Conservation (phyloP, 2,329 filamentous ascomycete species). For the Fusarium sp. region DNA sequence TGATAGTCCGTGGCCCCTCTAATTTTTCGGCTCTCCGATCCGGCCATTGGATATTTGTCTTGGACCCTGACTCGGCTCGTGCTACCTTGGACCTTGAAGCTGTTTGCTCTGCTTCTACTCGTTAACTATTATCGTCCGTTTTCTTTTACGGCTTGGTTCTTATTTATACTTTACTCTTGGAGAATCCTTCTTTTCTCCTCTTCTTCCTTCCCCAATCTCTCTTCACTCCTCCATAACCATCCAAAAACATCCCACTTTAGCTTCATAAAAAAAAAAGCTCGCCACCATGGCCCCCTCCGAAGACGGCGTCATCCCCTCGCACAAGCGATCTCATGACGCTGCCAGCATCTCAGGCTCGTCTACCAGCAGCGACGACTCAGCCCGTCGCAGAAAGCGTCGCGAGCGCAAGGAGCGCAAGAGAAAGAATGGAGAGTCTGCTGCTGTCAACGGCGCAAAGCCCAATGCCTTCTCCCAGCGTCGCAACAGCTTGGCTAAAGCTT, state of each 20-base stretch:
- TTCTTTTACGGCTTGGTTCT: background rate
- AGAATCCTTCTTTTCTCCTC: background rate
- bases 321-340: constrained; percentile 46
- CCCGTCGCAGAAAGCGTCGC: constrained; percentile 46
- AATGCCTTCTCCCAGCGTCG: constrained; percentile 56
- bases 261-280: background rate
- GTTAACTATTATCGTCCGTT: background rate
- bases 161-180: background rate
- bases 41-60: constrained; percentile 26
- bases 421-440: constrained; percentile 33
- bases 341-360: constrained; percentile 47
- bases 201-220: background rate
- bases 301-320: constrained; percentile 26
- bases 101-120: constrained; percentile 9
- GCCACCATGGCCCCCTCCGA: constrained; percentile 47
- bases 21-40: constrained; percentile 43
- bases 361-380: constrained; percentile 46
- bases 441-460: constrained; percentile 47
- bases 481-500: constrained; percentile 68
- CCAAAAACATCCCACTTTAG: background rate
- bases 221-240: background rate
- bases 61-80: constrained; percentile 35
- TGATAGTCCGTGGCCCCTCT: constrained; percentile 32
- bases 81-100: background rate
- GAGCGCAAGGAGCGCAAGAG: constrained; percentile 41